Percentiles rank a stretch among this genome's conserved stretches.
Conservation (phyloP, 1,284 basidiomycete genomes). For the Chondrostereum purpureum region DNA sequence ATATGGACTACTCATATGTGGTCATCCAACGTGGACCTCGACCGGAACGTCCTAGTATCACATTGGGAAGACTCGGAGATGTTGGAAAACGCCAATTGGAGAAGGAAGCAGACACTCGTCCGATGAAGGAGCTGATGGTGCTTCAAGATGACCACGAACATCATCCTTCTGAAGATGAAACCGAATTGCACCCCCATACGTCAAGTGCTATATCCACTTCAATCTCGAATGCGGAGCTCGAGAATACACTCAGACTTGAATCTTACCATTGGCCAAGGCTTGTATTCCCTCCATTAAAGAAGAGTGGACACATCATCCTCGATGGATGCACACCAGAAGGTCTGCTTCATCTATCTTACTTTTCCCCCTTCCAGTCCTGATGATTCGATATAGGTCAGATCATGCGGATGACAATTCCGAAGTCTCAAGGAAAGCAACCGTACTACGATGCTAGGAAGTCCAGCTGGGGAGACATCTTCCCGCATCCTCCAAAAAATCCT, state of each 20-base stretch:
- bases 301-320: conserved; percentile 88
- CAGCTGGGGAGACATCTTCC: conserved; percentile 92
- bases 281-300: conserved; percentile 86
- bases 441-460: conserved; percentile 96
- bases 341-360: conserved; percentile 26
- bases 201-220: conserved; percentile 8
- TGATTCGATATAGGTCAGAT: conserved; percentile 62
- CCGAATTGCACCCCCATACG: conserved; percentile 1
- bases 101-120: conserved; percentile 24
- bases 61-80: conserved; percentile 62
- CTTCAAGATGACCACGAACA: conserved; percentile 32
- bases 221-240: conserved; percentile 28
- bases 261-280: conserved; percentile 88
- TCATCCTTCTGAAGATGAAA: conserved; percentile 12
- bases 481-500: conserved; percentile 73
- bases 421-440: conserved; percentile 88
- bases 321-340: conserved; percentile 86
- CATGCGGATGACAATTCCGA: conserved; percentile 86
- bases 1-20: conserved; percentile 86
- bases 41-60: conserved; percentile 35
- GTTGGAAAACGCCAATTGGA: conserved; percentile 42
- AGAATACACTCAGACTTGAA: conserved; percentile 51
- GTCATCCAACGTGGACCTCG: conserved; percentile 78
- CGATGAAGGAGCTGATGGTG: conserved; percentile 18
- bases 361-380: not conserved